A percentile compares a stretch with the other conserved stretches of the same genome.
phyloP scores from a whole-genome alignment of 805 yeast species.

The Wickerhamiella alocasiicola region DNA sequence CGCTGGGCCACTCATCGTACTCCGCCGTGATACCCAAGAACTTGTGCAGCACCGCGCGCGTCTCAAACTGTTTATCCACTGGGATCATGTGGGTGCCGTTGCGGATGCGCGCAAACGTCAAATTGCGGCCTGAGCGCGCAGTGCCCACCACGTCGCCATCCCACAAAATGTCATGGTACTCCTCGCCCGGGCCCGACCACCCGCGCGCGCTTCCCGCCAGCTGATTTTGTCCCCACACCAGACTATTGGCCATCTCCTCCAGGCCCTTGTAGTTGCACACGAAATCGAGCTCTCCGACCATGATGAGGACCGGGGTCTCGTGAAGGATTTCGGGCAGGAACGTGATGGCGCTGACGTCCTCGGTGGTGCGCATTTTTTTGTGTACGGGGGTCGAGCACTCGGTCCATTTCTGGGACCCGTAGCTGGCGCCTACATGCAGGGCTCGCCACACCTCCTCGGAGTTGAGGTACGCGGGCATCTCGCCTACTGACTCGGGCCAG shows the following conservation, averaged over 20 bases:
- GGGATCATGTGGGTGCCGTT: slow-evolving; percentile 94
- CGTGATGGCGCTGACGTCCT: slow-evolving; percentile 46
- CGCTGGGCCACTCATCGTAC: slow-evolving; percentile 1
- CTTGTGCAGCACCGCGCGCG: slow-evolving; percentile 56
- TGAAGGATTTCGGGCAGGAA: slow-evolving; percentile 55
- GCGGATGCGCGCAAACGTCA: slow-evolving; percentile 61
- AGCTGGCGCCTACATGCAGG: slow-evolving; percentile 32
- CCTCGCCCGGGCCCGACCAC: slow-evolving; percentile 1
- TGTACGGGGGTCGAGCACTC: slow-evolving; percentile 66
- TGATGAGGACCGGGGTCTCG: slow-evolving; percentile 50
- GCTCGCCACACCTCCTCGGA: slow-evolving; percentile 35
- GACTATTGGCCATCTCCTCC: slow-evolving; percentile 45
- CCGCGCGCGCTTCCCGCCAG: background rate
- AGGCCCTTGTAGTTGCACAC: slow-evolving; percentile 79
- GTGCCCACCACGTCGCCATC: slow-evolving; percentile 34
- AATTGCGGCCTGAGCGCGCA: slow-evolving; percentile 47
- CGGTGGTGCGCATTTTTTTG: slow-evolving; percentile 17
- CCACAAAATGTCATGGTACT: slow-evolving; percentile 25
- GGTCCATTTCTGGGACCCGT: slow-evolving; percentile 37
- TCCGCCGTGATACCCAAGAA: slow-evolving; percentile 22
- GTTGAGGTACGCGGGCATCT: slow-evolving; percentile 40
- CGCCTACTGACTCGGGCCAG: slow-evolving; percentile 65
- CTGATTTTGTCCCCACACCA: slow-evolving; percentile 38
- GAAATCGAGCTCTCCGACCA: slow-evolving; percentile 79
- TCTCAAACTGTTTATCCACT: slow-evolving; percentile 55